Conservation (phyloP, 306 rosid species). For the Mimosa pudica region DNA sequence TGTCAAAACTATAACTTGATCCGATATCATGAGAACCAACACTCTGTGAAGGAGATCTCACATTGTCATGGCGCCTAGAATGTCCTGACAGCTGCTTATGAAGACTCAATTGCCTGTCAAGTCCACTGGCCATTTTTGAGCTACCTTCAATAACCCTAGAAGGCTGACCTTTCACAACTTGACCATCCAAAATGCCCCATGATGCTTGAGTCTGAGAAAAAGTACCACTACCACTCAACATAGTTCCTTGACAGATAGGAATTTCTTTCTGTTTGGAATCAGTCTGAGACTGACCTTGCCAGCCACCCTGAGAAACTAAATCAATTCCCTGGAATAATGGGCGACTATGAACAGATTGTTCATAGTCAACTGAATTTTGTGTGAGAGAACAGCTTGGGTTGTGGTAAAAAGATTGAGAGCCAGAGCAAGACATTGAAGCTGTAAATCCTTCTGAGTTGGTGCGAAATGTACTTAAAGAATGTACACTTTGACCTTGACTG, state of each 20-base stretch:
- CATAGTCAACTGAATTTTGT: constrained; percentile 82
- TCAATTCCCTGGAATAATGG: constrained; percentile 92
- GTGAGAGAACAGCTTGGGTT: constrained; percentile 95
- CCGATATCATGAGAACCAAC: constrained; percentile 93
- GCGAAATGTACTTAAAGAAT: constrained; percentile 75
- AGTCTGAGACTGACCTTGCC: constrained; percentile 82
- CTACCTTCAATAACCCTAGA: constrained; percentile 73
- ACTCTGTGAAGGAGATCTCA: constrained; percentile 80
- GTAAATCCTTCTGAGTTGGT: constrained; percentile 92
- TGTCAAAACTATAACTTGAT: constrained; percentile 74
- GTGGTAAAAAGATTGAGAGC: constrained; percentile 92
- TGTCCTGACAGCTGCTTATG: constrained; percentile 79
- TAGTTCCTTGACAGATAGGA: constrained; percentile 61
- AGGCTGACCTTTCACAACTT: constrained; percentile 65
- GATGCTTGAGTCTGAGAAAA: constrained; percentile 67
- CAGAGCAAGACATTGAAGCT: constrained; percentile 89
- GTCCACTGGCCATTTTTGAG: constrained; percentile 63
- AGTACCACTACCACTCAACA: constrained; percentile 63
- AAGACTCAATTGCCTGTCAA: constrained; percentile 89
- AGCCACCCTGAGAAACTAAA: constrained; percentile 53
- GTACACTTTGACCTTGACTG: constrained; percentile 78
- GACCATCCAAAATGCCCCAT: constrained; percentile 65
- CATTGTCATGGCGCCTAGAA: constrained; percentile 76
- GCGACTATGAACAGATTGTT: constrained; percentile 91
- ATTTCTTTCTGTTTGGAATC: constrained; percentile 78